Evolutionary conservation across 176 grass and related monocot species (phyloP), one percentile per base, ranked within the genome.

Genomic region (Lolium perenne): DNA sequence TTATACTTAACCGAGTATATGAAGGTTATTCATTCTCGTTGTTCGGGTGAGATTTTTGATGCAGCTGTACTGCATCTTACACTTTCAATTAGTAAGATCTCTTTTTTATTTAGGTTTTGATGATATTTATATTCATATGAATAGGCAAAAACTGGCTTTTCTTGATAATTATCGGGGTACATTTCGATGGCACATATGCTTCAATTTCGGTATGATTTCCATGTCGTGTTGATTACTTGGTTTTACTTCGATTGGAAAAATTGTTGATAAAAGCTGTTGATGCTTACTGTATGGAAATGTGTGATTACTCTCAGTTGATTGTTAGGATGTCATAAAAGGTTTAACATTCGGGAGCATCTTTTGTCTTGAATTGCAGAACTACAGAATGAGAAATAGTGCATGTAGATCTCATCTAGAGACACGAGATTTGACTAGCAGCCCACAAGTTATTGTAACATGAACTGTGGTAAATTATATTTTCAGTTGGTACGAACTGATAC

Each of bases 141-240:
- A 88, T 76, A 98, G 97, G 76, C 16, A 94, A 80, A 84, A 90
- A 0, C 51, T 95, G 22, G 93, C 92, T 56, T 92, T 92, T 88
- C 72, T 98, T 63, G 97, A 98, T 65, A 90, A 91, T 38, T 94
- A 92, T 59, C 82, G 94, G 62, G 97, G 97, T 79, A 94, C 92
- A 86, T 98, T 98, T 91, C 93, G 97, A 59, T 98, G 97, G 97
- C 97, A 95, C 81, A 98, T 95, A 82, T 98, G 92, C 87, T 98
- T 98, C 82, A 98, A 98, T 85, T 92, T 98, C 78, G 93, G 97
- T 98, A 95, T 77, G 40, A 71, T 59, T 89, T 13, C 69, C 70
- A 56, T 74, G 25, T 18, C 38, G 4, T 77, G 18, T 80, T 83
- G 8, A 9, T 76, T 79, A 76, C 48, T 80, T 83, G 14, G 20